phyloP scores from a whole-genome alignment of 2,329 filamentous ascomycete species.

The Cytospora schulzeri region DNA sequence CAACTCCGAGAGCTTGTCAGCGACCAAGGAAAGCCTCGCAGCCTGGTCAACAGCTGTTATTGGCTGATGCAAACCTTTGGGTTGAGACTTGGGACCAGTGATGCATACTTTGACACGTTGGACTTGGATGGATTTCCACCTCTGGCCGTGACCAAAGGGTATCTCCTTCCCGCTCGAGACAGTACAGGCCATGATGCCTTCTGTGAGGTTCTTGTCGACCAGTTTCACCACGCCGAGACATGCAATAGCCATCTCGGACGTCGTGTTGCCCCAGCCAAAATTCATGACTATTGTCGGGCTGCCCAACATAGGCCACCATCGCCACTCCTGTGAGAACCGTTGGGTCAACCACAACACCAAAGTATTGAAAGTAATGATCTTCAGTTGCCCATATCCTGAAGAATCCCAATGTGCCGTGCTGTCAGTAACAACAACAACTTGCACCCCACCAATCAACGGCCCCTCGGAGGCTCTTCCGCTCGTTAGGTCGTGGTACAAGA shows the following conservation, averaged over 20 bases:
- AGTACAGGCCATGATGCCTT: not conserved
- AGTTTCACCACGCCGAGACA: not conserved
- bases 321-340: not conserved
- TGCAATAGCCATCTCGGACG: not conserved
- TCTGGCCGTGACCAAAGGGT: not conserved
- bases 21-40: not conserved
- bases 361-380: not conserved
- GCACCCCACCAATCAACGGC: no score
- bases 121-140: not conserved
- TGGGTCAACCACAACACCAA: not conserved
- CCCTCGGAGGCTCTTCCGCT: not conserved
- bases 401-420: not conserved
- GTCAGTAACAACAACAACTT: not conserved
- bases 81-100: no score
- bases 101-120: not conserved
- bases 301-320: not conserved
- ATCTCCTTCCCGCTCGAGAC: not conserved
- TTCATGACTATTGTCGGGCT: slow-evolving; percentile 8
- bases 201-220: not conserved
- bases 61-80: not conserved
- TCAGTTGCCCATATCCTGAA: no score
- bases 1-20: not conserved
- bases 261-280: not conserved
- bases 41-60: not conserved
- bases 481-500: not conserved